Evolutionary conservation across 257 asterid genomes (phyloP).

Genomic region (Solanum piurae): DNA sequence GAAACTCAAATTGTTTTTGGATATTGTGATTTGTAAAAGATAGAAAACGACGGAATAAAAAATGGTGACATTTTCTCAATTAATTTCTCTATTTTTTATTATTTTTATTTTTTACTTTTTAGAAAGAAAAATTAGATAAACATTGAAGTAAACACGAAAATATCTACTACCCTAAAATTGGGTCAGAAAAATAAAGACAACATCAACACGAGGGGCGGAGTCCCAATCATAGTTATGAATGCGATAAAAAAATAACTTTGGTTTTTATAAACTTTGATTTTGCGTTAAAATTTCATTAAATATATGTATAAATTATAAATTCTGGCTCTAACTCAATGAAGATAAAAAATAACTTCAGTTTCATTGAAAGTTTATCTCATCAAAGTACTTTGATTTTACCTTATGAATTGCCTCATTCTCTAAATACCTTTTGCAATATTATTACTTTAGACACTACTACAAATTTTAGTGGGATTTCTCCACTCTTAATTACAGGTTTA

Average conservation of each 20-base stretch:
- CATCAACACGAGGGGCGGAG: too few species aligned
- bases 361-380: background rate
- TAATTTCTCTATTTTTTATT: too few species aligned
- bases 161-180: background rate
- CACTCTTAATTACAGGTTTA: rapidly evolving
- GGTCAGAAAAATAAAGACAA: background rate
- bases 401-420: background rate
- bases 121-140: background rate
- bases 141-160: background rate
- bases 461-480: too few species aligned
- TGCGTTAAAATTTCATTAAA: background rate
- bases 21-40: background rate
- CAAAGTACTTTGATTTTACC: background rate
- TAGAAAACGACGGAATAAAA: background rate
- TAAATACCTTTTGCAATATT: background rate
- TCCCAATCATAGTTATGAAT: too few species aligned
- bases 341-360: background rate
- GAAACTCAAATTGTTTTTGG: background rate
- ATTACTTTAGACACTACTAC: background rate
- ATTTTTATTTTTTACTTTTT: too few species aligned
- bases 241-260: background rate
- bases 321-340: rapidly evolving
- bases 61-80: too few species aligned
- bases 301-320: too few species aligned
- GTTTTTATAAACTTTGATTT: background rate